Conservation (phyloP, 805 yeast genomes). For the Huiozyma sinensis region DNA sequence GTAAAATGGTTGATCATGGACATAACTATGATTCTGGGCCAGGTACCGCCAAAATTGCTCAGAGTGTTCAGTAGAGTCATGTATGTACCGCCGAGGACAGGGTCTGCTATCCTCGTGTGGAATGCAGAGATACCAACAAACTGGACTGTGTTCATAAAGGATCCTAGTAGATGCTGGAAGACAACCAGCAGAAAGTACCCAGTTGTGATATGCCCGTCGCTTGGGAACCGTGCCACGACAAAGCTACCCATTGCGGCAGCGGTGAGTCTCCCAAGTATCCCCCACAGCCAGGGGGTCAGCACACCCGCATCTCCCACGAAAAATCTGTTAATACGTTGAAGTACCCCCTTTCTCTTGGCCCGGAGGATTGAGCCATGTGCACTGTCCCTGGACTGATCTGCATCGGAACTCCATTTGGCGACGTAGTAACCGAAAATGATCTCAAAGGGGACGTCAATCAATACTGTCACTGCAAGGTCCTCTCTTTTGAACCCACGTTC, state of each 20-base stretch:
- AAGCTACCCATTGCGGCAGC: slow-evolving; percentile 72
- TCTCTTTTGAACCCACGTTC: slow-evolving; percentile 91
- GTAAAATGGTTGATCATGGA: slow-evolving; percentile 75
- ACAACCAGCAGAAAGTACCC: slow-evolving; percentile 62
- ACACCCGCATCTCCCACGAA: slow-evolving; percentile 39
- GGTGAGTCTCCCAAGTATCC: slow-evolving; percentile 66
- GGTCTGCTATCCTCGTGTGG: slow-evolving; percentile 93
- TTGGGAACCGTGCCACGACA: slow-evolving; percentile 65
- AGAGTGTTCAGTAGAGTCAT: slow-evolving; percentile 93
- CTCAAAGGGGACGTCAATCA: slow-evolving; percentile 94
- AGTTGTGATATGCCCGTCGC: slow-evolving; percentile 34
- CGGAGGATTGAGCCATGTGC: slow-evolving; percentile 4
- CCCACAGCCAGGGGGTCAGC: slow-evolving; percentile 81
- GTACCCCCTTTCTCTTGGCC: neutral
- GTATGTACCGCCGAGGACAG: slow-evolving; percentile 92
- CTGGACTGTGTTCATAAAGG: slow-evolving; percentile 90
- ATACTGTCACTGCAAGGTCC: slow-evolving; percentile 82
- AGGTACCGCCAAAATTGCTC: slow-evolving; percentile 90
- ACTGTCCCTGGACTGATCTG: slow-evolving; percentile 1
- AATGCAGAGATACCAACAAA: slow-evolving; percentile 91
- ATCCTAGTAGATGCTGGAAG: slow-evolving; percentile 70
- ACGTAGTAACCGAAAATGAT: slow-evolving; percentile 91
- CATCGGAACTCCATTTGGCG: slow-evolving; percentile 84
- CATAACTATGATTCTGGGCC: slow-evolving; percentile 85
- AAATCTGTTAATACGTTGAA: slow-evolving; percentile 5